phyloP scores from a whole-genome alignment of 78 protist species.

The Creolimax fragrantissima region DNA sequence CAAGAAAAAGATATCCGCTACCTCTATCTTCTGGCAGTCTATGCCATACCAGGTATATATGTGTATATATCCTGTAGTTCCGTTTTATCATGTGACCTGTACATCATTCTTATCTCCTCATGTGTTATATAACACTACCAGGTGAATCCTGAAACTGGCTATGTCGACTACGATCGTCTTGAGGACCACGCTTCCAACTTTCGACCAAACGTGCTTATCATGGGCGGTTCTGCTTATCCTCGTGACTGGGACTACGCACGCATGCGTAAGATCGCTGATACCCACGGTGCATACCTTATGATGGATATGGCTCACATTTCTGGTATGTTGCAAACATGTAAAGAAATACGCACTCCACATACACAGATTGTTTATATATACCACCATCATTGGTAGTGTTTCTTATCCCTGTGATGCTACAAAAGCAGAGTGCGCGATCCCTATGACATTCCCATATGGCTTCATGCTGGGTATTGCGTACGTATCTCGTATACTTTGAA shows the following conservation, averaged over 20 bases:
- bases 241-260: conserved; percentile 88
- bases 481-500: too few species aligned
- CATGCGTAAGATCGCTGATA: conserved; percentile 81
- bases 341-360: too few species aligned
- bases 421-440: too few species aligned
- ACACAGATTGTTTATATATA: too few species aligned
- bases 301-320: conserved; percentile 98
- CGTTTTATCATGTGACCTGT: neutral
- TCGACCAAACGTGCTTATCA: conserved; percentile 92
- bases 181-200: conserved; percentile 71
- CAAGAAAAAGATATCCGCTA: conserved; percentile 82
- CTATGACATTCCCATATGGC: too few species aligned
- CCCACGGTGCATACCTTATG: conserved; percentile 80
- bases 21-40: conserved; percentile 93
- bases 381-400: too few species aligned
- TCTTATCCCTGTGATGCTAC: too few species aligned
- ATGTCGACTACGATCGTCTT: conserved; percentile 91
- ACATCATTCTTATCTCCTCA: neutral
- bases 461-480: too few species aligned
- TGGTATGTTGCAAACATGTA: too few species aligned
- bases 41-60: conserved; percentile 87
- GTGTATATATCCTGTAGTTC: neutral
- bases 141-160: conserved; percentile 56
- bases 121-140: neutral
- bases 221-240: conserved; percentile 95